Evolutionary conservation across 1,139 yeast species (phyloP).

Genomic region (Lodderomyces margitis): DNA sequence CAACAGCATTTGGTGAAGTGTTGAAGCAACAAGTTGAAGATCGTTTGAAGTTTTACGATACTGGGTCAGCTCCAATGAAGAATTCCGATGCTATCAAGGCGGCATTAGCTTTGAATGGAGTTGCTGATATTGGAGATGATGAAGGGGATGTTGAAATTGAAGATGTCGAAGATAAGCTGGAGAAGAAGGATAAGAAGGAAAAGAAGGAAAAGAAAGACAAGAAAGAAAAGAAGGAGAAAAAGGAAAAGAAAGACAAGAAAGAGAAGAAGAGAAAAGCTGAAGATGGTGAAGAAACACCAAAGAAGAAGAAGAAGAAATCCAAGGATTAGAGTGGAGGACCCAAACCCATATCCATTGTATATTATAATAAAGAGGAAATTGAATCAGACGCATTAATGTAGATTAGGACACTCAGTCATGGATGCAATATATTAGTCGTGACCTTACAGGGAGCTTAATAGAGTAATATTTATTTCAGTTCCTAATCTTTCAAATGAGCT

Average conservation of each 20-base stretch:
- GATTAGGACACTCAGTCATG: too few relatives aligned
- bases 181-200: slow-evolving; percentile 55
- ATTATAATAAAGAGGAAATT: background rate
- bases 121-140: slow-evolving; percentile 29
- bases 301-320: slow-evolving; percentile 47
- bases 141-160: slow-evolving; percentile 49
- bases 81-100: slow-evolving; percentile 90
- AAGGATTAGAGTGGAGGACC: slow-evolving; percentile 24
- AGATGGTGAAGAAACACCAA: slow-evolving; percentile 18
- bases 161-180: slow-evolving; percentile 55
- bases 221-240: slow-evolving; percentile 54
- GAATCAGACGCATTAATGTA: too few relatives aligned
- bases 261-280: slow-evolving; percentile 49
- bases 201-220: slow-evolving; percentile 55
- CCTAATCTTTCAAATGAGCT: slow-evolving; percentile 3
- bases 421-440: too few relatives aligned
- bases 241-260: slow-evolving; percentile 46
- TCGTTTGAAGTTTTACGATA: slow-evolving; percentile 91
- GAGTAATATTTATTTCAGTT: too few relatives aligned
- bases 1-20: slow-evolving; percentile 83
- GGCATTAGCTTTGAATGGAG: slow-evolving; percentile 65
- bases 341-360: slow-evolving; percentile 11
- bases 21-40: slow-evolving; percentile 97
- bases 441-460: too few relatives aligned
- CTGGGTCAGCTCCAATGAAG: slow-evolving; percentile 96